Base-by-base conservation (phyloP, 768 basidiomycete genomes). In the Leccinum truebloodii region DNA sequence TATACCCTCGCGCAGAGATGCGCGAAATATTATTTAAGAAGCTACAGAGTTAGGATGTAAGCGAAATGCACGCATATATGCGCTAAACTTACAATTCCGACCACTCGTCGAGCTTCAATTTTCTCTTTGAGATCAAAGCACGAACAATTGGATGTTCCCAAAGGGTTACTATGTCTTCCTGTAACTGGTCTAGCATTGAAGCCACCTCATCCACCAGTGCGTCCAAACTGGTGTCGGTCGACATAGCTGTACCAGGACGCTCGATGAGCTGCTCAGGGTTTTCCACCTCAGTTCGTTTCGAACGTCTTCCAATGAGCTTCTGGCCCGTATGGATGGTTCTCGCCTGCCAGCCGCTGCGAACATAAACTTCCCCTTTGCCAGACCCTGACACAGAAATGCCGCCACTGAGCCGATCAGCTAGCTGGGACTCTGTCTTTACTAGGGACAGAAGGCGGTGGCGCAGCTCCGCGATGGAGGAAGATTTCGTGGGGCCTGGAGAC, bases 101-200 rank as follows among this genome's bases (percentile, higher is more conserved):
- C 87, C 91, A 92, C 72, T 94, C 92, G 64, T 94, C 91, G 54
- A 94, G 78, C 67, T 89, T 87, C 53, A 94, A 74, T 59, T 86
- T 85, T 59, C 91, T 80, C 67, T 83, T 86, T 22, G 77, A 77
- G 51, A 92, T 86, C 72, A 93, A 74, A 28, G 80, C 83, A 68
- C 83, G 84, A 55, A 94, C 92, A 9, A 83, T 80, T 0, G 87
- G 83, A 63, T 91, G 86, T 52, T 79, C 77, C 90, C 92, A 94
- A 22, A 94, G 79, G 57, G 85, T 80, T 59, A 80, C 78, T 68
- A 93, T 84, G 68, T 93, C 91, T 18, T 84, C 81, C 65, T 82
- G 81, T 54, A 78, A 82, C 14, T 79, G 77, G 32, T 79, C 76
- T 20, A 93, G 76, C 78, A 90, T 81, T 3, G 78, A 77, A 5